Evolutionary conservation across 805 yeast species (phyloP), one percentile per base, ranked within the genome.

Genomic region (Candida montana): DNA sequence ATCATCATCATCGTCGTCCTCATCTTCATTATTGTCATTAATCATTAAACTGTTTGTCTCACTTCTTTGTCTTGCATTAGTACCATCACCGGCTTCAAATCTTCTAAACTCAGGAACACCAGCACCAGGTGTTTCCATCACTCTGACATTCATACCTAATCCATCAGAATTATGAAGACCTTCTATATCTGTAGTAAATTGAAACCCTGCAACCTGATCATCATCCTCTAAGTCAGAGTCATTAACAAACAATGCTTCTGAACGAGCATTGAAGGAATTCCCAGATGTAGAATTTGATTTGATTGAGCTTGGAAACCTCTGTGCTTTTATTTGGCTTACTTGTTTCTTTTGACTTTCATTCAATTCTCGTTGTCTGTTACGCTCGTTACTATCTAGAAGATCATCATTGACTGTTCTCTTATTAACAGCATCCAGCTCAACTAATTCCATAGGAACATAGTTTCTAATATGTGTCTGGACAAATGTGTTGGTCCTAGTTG

Each of bases 1-100:
- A 40, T 64, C 65, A 31, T 55, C 59, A 29, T 55, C 60, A 30
- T 49, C 50, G 9, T 50, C 54, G 11, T 44, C 45, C 17, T 26
- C 23, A 16, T 26, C 17, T 6, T 34, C 17, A 34, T 34, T 18
- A 26, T 26, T 16, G 17, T 41, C 44, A 17, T 41, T 31, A 23
- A 28, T 35, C 21, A 26, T 13, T 27, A 28, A 8, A 15, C 26
- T 34, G 12, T 26, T 24, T 3, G 7, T 13, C 12, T 29, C 19
- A 11, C 15, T 21, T 6, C 24, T 21, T 21, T 6, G 24, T 21
- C 24, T 21, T 9, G 24, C 9, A 6, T 21, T 21, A 21, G 6
- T 21, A 7, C 9, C 24, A 21, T 21, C 12, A 15, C 8, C 26
- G 8, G 15, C 12, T 29, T 33, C 28, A 5, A 26, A 30, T 28